phyloP scores from a whole-genome alignment of 495 filamentous ascomycete genomes.

The Aspergillus mulundensis region DNA sequence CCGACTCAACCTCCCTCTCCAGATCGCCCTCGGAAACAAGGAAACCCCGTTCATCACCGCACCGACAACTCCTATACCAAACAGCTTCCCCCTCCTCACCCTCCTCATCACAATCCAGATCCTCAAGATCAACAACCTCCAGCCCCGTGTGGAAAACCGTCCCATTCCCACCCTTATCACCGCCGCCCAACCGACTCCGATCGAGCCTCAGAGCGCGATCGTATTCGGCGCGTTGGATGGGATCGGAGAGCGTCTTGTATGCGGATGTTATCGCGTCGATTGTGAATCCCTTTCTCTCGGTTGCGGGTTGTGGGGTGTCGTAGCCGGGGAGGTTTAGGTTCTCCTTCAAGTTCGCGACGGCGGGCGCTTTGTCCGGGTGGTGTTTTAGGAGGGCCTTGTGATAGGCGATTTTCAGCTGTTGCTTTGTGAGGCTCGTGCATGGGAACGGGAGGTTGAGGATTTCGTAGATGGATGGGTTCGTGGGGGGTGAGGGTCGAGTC shows the following conservation, averaged over 20 bases:
- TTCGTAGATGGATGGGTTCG: conserved; percentile 38
- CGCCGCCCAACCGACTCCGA: conserved; percentile 20
- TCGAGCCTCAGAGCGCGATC: conserved; percentile 51
- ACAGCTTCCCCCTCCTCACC: conserved; percentile 10
- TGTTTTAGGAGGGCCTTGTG: conserved; percentile 70
- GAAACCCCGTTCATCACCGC: conserved; percentile 73
- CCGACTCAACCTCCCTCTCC: conserved; percentile 56
- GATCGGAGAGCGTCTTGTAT: conserved; percentile 64
- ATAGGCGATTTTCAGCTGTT: conserved; percentile 69
- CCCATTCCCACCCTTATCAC: conserved; percentile 22
- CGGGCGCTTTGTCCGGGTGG: conserved; percentile 71
- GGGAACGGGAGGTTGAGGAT: conserved; percentile 49
- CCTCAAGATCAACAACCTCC: conserved; percentile 81
- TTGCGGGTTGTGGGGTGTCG: neutral
- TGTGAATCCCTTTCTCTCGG: conserved; percentile 36
- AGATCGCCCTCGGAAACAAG: conserved; percentile 66
- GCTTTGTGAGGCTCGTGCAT: conserved; percentile 27
- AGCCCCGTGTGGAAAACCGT: conserved; percentile 60
- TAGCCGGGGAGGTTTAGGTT: neutral
- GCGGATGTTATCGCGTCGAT: conserved; percentile 79
- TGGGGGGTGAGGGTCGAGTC: conserved; percentile 24
- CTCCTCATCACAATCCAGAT: conserved; percentile 55
- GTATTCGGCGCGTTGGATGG: conserved; percentile 57
- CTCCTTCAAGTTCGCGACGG: neutral
- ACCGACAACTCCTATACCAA: conserved; percentile 74